A percentile compares a stretch with the other conserved stretches of the same genome.
Evolutionary conservation across 2,329 filamentous ascomycete species (phyloP).

Genomic region (Calonectria henricotiae): DNA sequence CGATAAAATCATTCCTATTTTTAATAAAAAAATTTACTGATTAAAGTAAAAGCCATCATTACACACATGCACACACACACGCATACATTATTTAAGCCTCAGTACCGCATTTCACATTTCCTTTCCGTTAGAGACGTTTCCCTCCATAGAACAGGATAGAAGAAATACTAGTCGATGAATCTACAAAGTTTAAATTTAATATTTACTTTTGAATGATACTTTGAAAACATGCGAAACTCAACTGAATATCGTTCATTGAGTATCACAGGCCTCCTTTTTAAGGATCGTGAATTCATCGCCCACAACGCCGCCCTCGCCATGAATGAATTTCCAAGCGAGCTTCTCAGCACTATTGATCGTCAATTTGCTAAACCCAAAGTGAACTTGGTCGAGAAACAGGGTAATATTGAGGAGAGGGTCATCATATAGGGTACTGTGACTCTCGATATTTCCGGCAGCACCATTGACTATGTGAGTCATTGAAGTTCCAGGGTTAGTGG

Average conservation of each 20-base stretch:
- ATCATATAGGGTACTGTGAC: constrained; percentile 60
- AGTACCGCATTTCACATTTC: too few relatives aligned
- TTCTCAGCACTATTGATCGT: constrained; percentile 57
- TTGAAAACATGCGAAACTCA: too few relatives aligned
- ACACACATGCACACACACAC: too few relatives aligned
- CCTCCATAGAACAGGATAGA: too few relatives aligned
- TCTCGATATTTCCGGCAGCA: constrained; percentile 70
- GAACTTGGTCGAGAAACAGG: constrained; percentile 61
- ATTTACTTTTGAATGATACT: constrained; percentile 1
- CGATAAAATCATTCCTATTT: too few relatives aligned
- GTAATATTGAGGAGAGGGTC: constrained; percentile 60
- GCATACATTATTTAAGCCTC: too few relatives aligned
- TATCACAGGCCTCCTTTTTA: constrained; percentile 11
- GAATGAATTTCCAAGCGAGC: constrained; percentile 65
- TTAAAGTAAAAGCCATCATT: too few relatives aligned
- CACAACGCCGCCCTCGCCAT: constrained; percentile 59
- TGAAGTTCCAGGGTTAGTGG: constrained; percentile 64
- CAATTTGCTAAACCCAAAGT: constrained; percentile 66
- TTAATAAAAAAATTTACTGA: too few relatives aligned
- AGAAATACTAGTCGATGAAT: too few relatives aligned
- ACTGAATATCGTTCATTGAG: background rate
- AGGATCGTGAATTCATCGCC: constrained; percentile 57
- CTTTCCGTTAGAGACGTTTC: too few relatives aligned
- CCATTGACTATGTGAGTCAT: constrained; percentile 69
- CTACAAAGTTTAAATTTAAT: background rate